phyloP scores from a whole-genome alignment of 768 basidiomycete genomes.

The Solioccasus polychromus region DNA sequence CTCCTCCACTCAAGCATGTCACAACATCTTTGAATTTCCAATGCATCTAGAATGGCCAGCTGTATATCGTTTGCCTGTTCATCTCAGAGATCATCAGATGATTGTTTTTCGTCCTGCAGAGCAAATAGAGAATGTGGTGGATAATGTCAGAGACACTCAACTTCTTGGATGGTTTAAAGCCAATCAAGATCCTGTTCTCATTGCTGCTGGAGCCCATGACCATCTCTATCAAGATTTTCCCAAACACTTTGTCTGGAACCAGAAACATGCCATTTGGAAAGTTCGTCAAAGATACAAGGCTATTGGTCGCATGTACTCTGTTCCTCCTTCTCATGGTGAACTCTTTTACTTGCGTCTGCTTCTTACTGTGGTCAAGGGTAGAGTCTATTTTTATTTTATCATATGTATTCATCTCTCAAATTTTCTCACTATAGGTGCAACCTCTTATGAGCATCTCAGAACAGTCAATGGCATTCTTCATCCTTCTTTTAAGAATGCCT shows the following conservation, averaged over 20 bases:
- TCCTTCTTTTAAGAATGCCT: slow-evolving; percentile 39
- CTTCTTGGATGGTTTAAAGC: slow-evolving; percentile 34
- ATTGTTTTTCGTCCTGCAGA: slow-evolving; percentile 26
- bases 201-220: slow-evolving; percentile 8
- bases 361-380: slow-evolving; percentile 34
- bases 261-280: slow-evolving; percentile 24
- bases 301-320: slow-evolving; percentile 13
- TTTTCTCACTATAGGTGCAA: slow-evolving; percentile 2
- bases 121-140: slow-evolving; percentile 1
- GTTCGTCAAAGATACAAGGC: slow-evolving; percentile 22
- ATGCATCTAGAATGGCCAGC: slow-evolving; percentile 9
- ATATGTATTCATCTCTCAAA: too few relatives aligned
- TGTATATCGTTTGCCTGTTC: slow-evolving; percentile 2
- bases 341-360: slow-evolving; percentile 39
- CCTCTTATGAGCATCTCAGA: slow-evolving; percentile 1
- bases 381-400: neutral
- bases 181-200: slow-evolving; percentile 16
- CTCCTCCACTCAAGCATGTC: neutral
- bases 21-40: slow-evolving; percentile 1
- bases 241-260: slow-evolving; percentile 25
- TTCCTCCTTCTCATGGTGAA: slow-evolving; percentile 31
- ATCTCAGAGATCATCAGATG: neutral
- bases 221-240: slow-evolving; percentile 36
- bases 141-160: slow-evolving; percentile 18
- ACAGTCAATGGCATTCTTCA: slow-evolving; percentile 11